Evolutionary conservation across 208 protist species (phyloP).

Genomic region (Trypanosoma congolense): DNA sequence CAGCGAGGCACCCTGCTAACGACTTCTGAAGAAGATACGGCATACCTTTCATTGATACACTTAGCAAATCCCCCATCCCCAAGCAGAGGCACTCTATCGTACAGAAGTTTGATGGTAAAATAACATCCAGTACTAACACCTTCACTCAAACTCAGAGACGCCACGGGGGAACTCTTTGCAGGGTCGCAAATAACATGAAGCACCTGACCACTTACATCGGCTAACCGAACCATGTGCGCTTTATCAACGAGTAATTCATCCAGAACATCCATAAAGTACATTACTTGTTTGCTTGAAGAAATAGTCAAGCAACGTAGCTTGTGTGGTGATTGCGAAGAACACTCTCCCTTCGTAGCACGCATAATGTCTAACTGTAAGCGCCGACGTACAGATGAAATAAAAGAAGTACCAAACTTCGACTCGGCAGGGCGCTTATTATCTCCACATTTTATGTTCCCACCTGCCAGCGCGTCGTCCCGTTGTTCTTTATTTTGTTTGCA

Average conservation of each 20-base stretch:
- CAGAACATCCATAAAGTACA: not conserved
- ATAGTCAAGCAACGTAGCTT: slow-evolving; percentile 2
- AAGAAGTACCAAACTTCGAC: no score
- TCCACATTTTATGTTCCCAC: no score
- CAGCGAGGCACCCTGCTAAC: no score
- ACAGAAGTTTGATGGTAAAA: slow-evolving; percentile 14
- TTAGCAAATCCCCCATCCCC: not conserved
- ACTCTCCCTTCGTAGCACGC: no score
- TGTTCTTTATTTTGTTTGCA: no score
- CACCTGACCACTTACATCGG: slow-evolving; percentile 22
- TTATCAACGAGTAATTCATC: slow-evolving; percentile 14
- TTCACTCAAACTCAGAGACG: not conserved
- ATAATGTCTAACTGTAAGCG: no score
- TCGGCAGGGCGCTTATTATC: no score
- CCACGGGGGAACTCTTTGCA: slow-evolving; percentile 2
- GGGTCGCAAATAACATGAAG: slow-evolving; percentile 8
- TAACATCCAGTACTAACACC: slow-evolving; percentile 6
- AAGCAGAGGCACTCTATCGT: not conserved
- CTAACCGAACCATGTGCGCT: slow-evolving; percentile 9
- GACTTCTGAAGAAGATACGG: no score
- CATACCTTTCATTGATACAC: no score
- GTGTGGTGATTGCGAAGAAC: not conserved
- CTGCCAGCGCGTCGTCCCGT: no score
- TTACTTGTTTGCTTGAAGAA: not conserved
- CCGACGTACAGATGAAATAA: no score